A percentile compares a stretch with the other conserved stretches of the same genome.
These are phyloP conservation scores for Fusarium liriodendri DNA, from an alignment of 2,329 filamentous ascomycete genomes.

Conservation along the genomic window DNA sequence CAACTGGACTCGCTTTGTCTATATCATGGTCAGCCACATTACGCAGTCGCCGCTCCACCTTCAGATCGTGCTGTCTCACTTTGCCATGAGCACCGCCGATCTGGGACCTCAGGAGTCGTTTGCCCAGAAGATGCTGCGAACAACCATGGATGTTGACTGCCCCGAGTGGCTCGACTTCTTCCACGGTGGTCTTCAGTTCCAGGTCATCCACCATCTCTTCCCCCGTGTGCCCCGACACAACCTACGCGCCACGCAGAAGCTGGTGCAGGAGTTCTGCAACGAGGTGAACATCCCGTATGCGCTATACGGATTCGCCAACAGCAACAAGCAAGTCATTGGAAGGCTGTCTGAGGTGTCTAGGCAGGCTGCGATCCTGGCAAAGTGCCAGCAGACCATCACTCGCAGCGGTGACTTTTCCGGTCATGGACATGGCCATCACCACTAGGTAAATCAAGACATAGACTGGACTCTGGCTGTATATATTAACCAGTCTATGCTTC, in stretches of 20 bases:
- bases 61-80: constrained; percentile 92
- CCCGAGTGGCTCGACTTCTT: constrained; percentile 89
- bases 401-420: constrained; percentile 45
- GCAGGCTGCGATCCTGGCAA: constrained; percentile 80
- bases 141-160: constrained; percentile 94
- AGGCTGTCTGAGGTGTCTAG: constrained; percentile 81
- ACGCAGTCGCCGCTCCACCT: constrained; percentile 85
- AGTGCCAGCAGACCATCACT: constrained; percentile 71
- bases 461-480: constrained; percentile 21
- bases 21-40: constrained; percentile 83
- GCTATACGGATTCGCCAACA: constrained; percentile 84
- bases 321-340: constrained; percentile 84
- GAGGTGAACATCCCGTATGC: constrained; percentile 89
- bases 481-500: background rate
- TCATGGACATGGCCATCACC: constrained; percentile 22
- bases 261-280: constrained; percentile 84
- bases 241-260: constrained; percentile 76
- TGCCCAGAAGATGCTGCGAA: constrained; percentile 89
- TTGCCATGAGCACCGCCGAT: constrained; percentile 92
- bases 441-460: constrained; percentile 1
- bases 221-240: constrained; percentile 89
- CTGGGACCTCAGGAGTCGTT: constrained; percentile 88
- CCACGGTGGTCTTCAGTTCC: constrained; percentile 90
- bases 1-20: constrained; percentile 75
- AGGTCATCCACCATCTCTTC: constrained; percentile 88